phyloP scores from a whole-genome alignment of 371 early-diverging fungal species.

The Syncephalastrum monosporum region DNA sequence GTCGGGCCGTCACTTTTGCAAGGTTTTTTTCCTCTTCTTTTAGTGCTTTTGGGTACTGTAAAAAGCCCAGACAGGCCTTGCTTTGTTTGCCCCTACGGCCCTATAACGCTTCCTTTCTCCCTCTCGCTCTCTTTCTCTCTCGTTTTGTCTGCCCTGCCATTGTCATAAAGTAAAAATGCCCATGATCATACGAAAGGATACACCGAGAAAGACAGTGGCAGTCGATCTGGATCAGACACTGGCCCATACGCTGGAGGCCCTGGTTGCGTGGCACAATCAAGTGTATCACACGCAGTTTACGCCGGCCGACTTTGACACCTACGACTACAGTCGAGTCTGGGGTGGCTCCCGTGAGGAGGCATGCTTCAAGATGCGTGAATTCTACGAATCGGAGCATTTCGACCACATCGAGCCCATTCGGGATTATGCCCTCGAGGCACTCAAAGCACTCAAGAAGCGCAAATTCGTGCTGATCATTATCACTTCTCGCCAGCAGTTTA shows the following conservation, averaged over 20 bases:
- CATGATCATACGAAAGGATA: slow-evolving; percentile 14
- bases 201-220: slow-evolving; percentile 38
- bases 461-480: slow-evolving; percentile 50
- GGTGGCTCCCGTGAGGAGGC: slow-evolving; percentile 51
- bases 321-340: slow-evolving; percentile 47
- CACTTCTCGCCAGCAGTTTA: slow-evolving; percentile 55
- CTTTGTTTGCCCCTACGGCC: background rate
- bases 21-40: too few relatives aligned
- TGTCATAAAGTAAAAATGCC: slow-evolving; percentile 7
- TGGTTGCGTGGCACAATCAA: slow-evolving; percentile 50
- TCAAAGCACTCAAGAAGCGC: slow-evolving; percentile 52
- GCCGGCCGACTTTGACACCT: slow-evolving; percentile 43
- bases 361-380: slow-evolving; percentile 45
- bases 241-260: slow-evolving; percentile 44
- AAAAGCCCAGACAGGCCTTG: too few relatives aligned
- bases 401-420: slow-evolving; percentile 44
- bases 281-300: slow-evolving; percentile 38
- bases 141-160: background rate
- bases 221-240: slow-evolving; percentile 54
- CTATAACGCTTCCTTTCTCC: background rate
- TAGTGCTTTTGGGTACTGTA: too few relatives aligned
- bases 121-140: slow-evolving; percentile 1
- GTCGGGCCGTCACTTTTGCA: too few relatives aligned
- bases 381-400: slow-evolving; percentile 50
- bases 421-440: slow-evolving; percentile 51